Percentiles rank a stretch among this genome's conserved stretches.
Evolutionary conservation across 495 filamentous ascomycete genomes (phyloP).

Genomic region (Xylaria grammica): DNA sequence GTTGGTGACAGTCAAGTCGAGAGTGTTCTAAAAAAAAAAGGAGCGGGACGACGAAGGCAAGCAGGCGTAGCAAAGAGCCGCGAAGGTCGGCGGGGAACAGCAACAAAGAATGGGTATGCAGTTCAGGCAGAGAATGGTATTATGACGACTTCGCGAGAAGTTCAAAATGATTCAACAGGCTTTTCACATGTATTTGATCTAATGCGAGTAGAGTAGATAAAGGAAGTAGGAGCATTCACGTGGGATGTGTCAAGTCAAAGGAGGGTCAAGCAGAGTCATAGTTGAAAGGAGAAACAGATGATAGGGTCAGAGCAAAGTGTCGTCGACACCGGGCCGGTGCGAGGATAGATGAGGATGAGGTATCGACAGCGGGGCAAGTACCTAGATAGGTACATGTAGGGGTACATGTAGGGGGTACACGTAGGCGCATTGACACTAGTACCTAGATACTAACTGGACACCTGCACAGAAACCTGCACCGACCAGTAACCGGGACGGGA

Average conservation of each 20-base stretch:
- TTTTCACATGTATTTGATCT: constrained; percentile 9
- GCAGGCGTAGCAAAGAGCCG: constrained; percentile 17
- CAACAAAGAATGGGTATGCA: constrained; percentile 16
- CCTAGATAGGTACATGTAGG: constrained; percentile 3
- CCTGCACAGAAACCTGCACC: no score
- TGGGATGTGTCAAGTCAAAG: constrained; percentile 4
- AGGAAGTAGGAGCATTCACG: constrained; percentile 12
- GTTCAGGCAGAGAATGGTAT: constrained; percentile 24
- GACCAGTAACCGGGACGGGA: no score
- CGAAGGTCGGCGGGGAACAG: constrained; percentile 18
- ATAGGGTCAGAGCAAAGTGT: constrained; percentile 16
- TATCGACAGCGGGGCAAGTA: constrained; percentile 14
- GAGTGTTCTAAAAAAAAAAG: constrained; percentile 12
- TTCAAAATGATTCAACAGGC: constrained; percentile 1
- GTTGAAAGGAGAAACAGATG: constrained; percentile 1
- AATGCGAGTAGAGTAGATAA: constrained; percentile 1
- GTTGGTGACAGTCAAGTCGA: neutral
- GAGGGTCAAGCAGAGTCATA: constrained; percentile 10
- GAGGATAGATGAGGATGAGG: constrained; percentile 13
- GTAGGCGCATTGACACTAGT: no score
- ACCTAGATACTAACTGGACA: no score
- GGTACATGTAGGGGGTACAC: neutral
- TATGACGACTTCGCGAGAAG: constrained; percentile 16
- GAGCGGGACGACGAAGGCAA: constrained; percentile 9
- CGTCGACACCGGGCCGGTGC: constrained; percentile 17